Evolutionary conservation across 495 filamentous ascomycete species (phyloP), one percentile per base, ranked within the genome.

Genomic region (Aspergillus olivimuriae): DNA sequence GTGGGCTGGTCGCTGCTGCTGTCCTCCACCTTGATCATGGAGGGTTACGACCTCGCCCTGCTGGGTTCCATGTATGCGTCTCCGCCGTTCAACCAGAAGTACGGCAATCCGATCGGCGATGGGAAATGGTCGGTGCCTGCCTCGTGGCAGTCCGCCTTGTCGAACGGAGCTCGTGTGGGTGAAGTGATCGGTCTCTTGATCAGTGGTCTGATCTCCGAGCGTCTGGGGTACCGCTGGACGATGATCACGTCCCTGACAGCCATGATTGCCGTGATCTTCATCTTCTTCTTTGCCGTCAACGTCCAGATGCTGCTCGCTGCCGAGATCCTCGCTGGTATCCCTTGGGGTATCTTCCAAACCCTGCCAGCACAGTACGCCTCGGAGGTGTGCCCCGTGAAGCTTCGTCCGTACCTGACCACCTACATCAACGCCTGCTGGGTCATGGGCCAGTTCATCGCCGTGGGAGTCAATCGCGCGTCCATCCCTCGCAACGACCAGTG

Each of bases 371-470:
- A 81, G 1, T 89, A 87, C 46, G 84, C 83, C 35, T 81, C 81
- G 28, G 84, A 89, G 47, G 80, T 87, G 20, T 80, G 75, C 52
- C 84, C 84, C 9, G 71, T 83, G 1, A 67, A 70, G n/a, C 73
- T 88, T 40, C 70, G 84, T 11, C 73, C 78, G 3, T 86, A 83
- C 52, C 54, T 87, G 28, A 86, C 84, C 0, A 84, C 80, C 15
- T 85, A 82, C 42, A 75, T 86, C 60, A 86, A 86, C 65, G 72
- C 84, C 51, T 86, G 82, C 63, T 88, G 84, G 84, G 81, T 78
- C 2, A 56, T 86, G 17, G 83, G 84, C 4, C 81, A 86, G 50
- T 68, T 82, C 14, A 77, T 88, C 43, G 80, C 72, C 4, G 77
- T 77, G 36, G 82, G 80, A 11, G 82, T 85, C 20, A 72, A 86